Evolutionary conservation across 306 rosid genomes (phyloP).

Genomic region (Citrullus mucosospermus): DNA sequence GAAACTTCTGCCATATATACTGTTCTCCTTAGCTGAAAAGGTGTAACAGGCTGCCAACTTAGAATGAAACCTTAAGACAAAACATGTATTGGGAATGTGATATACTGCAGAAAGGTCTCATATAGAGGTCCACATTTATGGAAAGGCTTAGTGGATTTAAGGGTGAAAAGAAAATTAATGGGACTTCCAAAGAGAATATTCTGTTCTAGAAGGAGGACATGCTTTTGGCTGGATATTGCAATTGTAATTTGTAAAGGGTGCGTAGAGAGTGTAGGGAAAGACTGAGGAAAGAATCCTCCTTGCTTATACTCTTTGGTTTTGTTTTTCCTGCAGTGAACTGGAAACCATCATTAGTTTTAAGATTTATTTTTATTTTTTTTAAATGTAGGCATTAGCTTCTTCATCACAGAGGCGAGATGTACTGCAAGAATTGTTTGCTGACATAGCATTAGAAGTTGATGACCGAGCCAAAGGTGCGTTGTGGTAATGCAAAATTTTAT

Average conservation of each 20-base stretch:
- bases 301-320: not conserved
- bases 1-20: not conserved
- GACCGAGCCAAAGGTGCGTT: slow-evolving; percentile 80
- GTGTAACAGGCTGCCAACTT: not conserved
- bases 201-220: not conserved
- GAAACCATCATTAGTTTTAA: not conserved
- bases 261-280: not conserved
- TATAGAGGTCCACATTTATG: not conserved
- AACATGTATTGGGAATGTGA: not conserved
- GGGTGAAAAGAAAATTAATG: not conserved
- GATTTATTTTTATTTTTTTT: not conserved
- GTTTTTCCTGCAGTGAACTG: not conserved
- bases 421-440: slow-evolving; percentile 92
- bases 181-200: not conserved
- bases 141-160: not conserved
- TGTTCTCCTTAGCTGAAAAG: no score
- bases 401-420: slow-evolving; percentile 77
- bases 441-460: slow-evolving; percentile 82
- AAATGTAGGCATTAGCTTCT: slow-evolving; percentile 63
- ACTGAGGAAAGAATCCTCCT: not conserved
- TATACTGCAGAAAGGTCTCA: not conserved
- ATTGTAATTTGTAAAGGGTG: not conserved
- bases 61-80: not conserved
- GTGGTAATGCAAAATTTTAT: not conserved
- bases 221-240: not conserved